Conservation (phyloP, 1,284 basidiomycete genomes). For the Sanghuangporus sanghuang region DNA sequence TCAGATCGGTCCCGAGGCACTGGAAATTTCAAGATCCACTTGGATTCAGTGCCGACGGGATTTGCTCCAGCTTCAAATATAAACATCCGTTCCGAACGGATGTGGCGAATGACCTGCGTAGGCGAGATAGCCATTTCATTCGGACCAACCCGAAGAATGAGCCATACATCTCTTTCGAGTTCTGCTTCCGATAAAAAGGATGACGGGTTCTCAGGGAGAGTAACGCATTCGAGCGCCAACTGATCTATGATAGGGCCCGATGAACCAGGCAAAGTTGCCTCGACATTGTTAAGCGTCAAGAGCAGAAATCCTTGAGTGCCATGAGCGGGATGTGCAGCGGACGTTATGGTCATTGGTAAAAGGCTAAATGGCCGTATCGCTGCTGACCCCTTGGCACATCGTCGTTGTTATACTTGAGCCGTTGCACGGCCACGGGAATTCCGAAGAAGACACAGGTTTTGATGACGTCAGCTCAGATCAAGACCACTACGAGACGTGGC, state of each 20-base stretch:
- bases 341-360: background rate
- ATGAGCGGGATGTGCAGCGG: constrained; percentile 2
- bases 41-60: background rate
- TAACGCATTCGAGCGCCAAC: constrained; percentile 53
- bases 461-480: background rate
- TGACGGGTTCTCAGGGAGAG: constrained; percentile 30
- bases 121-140: constrained; percentile 23
- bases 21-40: constrained; percentile 10
- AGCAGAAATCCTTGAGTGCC: constrained; percentile 47
- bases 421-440: background rate
- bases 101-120: constrained; percentile 14
- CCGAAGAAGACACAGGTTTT: background rate
- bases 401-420: background rate
- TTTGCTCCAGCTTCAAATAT: constrained; percentile 34
- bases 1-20: constrained; percentile 30
- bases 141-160: constrained; percentile 54
- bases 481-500: background rate
- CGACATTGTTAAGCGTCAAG: constrained; percentile 44
- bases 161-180: constrained; percentile 46
- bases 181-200: background rate
- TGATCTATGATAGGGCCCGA: constrained; percentile 32
- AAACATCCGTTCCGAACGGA: constrained; percentile 37
- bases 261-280: constrained; percentile 31
- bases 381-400: background rate
- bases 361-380: background rate